Percentiles rank a stretch among this genome's conserved stretches.
Conservation (phyloP, 2,329 filamentous ascomycete genomes). For the Fusarium coffeatum region DNA sequence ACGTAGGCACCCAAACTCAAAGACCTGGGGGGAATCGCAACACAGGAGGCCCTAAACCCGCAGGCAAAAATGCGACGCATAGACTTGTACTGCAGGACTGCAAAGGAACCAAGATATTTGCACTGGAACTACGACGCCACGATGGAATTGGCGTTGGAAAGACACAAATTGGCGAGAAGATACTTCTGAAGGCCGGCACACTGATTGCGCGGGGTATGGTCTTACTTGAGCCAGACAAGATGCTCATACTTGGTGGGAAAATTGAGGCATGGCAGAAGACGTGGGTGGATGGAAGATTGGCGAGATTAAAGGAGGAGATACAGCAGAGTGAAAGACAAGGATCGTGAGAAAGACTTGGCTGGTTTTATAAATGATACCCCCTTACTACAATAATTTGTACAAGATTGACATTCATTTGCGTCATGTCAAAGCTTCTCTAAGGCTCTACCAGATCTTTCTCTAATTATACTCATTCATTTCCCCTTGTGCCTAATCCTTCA, state of each 20-base stretch:
- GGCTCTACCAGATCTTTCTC: neutral
- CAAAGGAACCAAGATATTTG: conserved; percentile 75
- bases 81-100: conserved; percentile 86
- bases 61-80: conserved; percentile 71
- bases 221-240: conserved; percentile 77
- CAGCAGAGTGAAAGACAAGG: conserved; percentile 49
- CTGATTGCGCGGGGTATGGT: conserved; percentile 80
- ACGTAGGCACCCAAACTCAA: conserved; percentile 49
- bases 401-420: neutral
- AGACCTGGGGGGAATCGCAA: conserved; percentile 10
- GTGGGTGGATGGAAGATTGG: conserved; percentile 80
- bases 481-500: neutral
- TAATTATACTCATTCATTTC: neutral
- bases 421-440: neutral
- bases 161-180: conserved; percentile 81
- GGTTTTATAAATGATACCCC: conserved; percentile 34
- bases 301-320: conserved; percentile 72
- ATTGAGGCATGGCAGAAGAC: conserved; percentile 82
- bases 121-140: conserved; percentile 76
- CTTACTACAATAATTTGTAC: conserved; percentile 13
- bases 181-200: conserved; percentile 74
- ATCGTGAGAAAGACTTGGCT: neutral
- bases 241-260: conserved; percentile 85
- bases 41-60: conserved; percentile 33
- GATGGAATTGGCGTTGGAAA: conserved; percentile 73